Percentiles rank a stretch among this genome's conserved stretches.
phyloP scores from a whole-genome alignment of 2,329 filamentous ascomycete species.

The Keithomyces neogunnii region DNA sequence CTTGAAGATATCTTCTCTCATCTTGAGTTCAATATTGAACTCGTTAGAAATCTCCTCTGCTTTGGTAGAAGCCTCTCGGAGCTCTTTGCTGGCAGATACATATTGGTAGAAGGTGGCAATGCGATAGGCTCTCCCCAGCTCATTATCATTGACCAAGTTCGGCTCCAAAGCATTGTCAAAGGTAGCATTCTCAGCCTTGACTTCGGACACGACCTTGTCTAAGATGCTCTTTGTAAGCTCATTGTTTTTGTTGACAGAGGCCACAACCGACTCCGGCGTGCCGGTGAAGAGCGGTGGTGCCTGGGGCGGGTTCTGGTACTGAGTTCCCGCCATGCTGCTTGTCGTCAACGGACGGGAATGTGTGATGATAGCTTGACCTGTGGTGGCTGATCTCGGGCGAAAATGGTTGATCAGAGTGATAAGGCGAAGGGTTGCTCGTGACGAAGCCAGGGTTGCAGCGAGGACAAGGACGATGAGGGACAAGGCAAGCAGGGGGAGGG shows the following conservation, averaged over 20 bases:
- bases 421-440: constrained; percentile 50
- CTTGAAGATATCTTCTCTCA: constrained; percentile 74
- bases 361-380: constrained; percentile 17
- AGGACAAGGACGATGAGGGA: constrained; percentile 49
- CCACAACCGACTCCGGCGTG: constrained; percentile 59
- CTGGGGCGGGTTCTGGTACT: constrained; percentile 69
- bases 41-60: constrained; percentile 70
- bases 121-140: constrained; percentile 46
- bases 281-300: constrained; percentile 69
- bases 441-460: constrained; percentile 58
- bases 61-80: constrained; percentile 69
- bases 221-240: constrained; percentile 53
- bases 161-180: constrained; percentile 52
- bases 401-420: constrained; percentile 49
- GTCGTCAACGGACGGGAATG: constrained; percentile 28
- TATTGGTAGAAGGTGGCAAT: constrained; percentile 77
- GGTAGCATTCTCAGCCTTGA: constrained; percentile 42
- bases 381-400: constrained; percentile 23
- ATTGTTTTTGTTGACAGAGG: constrained; percentile 59
- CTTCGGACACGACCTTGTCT: constrained; percentile 58
- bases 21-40: constrained; percentile 67
- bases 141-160: constrained; percentile 66
- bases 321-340: constrained; percentile 54
- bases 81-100: constrained; percentile 57
- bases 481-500: constrained; percentile 32